Base-by-base conservation (phyloP, 2,329 filamentous ascomycete species). In the Nothophaeocryptopus gaeumannii region DNA sequence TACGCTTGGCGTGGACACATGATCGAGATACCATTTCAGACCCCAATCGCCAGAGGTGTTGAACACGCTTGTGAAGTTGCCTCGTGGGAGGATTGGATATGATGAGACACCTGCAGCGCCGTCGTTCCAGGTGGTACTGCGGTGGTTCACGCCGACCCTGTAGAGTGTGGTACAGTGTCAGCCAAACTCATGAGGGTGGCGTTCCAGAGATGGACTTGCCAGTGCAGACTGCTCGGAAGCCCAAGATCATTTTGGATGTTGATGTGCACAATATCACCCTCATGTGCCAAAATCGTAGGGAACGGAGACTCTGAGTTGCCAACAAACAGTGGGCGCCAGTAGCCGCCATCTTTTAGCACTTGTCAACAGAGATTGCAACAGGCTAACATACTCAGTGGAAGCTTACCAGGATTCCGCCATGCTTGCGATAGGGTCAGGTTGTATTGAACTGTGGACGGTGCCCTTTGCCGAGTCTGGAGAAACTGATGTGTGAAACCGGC, bases 11-110 rank as follows among this genome's bases (percentile, higher is more conserved):
- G 54, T 55, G 5, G 55, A 54, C 4, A 53, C 52, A 37, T 58
- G 55, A 31, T 58, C 55, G 8, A 55, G 45, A 32, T 53, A 58
- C 40, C 53, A 52, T 33, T 56, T 56, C 29, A 56, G 33, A 20
- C 56, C 56, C 56, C 56, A 58, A 20, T 58, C 44, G n/a, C 47
- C 50, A 9, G 51, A 50, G 5, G 56, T 58, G 39, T 58, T 50
- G 34, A 58, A 50, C 3, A 47, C 47, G 14, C 41, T 47, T 5
- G 56, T 58, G 39, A 50, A 51, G 20, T 58, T 58, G 9, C 47
- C 51, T 39, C 56, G 41, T 8, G 56, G 56, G 15, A 58, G 51
- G 8, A 56, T 50, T 12, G 56, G 53, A 15, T 53, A 56, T 8
- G 45, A 44, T 9, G 53, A 54, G 8, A 58, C 47, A 8, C 56